phyloP scores from a whole-genome alignment of 805 yeast species.

The Cyberlindnera petersonii region DNA sequence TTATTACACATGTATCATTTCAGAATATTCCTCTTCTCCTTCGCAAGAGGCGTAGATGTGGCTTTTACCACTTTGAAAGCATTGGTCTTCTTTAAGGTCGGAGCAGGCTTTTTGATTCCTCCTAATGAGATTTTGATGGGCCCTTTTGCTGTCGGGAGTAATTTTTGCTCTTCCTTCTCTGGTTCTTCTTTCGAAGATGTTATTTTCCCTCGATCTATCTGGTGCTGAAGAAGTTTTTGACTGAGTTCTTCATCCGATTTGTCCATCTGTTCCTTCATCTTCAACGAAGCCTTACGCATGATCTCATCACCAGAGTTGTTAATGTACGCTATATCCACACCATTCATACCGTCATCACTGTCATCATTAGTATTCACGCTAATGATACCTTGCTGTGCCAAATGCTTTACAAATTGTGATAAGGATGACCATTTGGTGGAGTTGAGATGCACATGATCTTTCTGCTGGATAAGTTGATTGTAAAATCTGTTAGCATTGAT shows the following conservation, averaged over 20 bases:
- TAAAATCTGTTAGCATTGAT: slow-evolving; percentile 82
- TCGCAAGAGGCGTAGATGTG: too few relatives aligned
- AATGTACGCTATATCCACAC: slow-evolving; percentile 46
- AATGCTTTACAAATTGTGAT: slow-evolving; percentile 58
- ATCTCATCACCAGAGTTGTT: slow-evolving; percentile 51
- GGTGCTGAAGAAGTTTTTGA: slow-evolving; percentile 42
- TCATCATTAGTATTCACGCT: slow-evolving; percentile 39
- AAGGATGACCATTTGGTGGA: slow-evolving; percentile 78
- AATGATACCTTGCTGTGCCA: slow-evolving; percentile 56
- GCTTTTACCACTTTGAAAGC: slow-evolving; percentile 22
- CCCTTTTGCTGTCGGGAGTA: slow-evolving; percentile 5
- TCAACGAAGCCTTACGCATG: slow-evolving; percentile 35
- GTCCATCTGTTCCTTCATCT: slow-evolving; percentile 34
- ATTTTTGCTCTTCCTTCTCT: slow-evolving; percentile 31
- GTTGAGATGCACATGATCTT: slow-evolving; percentile 85
- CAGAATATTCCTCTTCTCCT: slow-evolving; percentile 18
- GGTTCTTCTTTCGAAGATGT: slow-evolving; percentile 34
- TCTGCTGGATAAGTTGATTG: slow-evolving; percentile 82
- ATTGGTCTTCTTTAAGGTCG: slow-evolving; percentile 13
- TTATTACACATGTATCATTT: too few relatives aligned
- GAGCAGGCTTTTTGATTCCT: slow-evolving; percentile 12
- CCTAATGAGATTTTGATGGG: slow-evolving; percentile 17
- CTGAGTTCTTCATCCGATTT: slow-evolving; percentile 45
- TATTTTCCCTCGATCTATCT: slow-evolving; percentile 43
- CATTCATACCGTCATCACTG: slow-evolving; percentile 32